These are phyloP conservation scores for Fraxinus xanthoxyloides DNA, from an alignment of 305 asterid species.

Conservation along the genomic window DNA sequence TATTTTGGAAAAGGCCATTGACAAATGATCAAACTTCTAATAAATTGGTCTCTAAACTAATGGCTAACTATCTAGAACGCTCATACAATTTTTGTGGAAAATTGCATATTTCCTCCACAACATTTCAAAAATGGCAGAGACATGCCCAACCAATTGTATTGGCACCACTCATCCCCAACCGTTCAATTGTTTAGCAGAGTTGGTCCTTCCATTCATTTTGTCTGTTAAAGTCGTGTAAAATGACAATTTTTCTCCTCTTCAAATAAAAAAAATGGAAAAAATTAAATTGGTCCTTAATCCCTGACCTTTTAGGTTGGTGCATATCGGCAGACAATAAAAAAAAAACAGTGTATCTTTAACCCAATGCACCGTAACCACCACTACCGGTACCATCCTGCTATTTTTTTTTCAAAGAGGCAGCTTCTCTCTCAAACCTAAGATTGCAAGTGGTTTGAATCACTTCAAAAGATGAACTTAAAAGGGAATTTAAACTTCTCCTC, in stretches of 20 bases:
- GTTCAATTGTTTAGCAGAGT: background rate
- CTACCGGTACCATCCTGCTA: background rate
- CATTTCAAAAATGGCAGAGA: background rate
- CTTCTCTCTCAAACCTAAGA: background rate
- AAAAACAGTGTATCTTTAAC: background rate
- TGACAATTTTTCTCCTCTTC: background rate
- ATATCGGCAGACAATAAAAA: background rate
- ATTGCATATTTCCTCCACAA: background rate
- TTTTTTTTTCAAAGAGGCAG: background rate
- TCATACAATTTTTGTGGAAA: background rate
- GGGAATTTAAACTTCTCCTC: background rate
- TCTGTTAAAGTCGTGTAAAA: background rate
- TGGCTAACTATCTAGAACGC: background rate
- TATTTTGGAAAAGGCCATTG: background rate
- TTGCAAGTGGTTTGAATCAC: background rate
- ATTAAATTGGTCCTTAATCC: background rate
- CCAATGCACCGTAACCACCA: background rate
- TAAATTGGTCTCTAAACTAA: background rate
- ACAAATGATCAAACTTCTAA: background rate
- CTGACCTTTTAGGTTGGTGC: background rate
- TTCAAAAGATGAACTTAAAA: background rate
- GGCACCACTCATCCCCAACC: background rate
- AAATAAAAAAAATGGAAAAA: background rate
- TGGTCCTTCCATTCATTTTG: background rate
- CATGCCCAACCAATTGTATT: background rate